Percentiles rank a stretch among this genome's conserved stretches.
Evolutionary conservation across 352 stramenopile genomes (phyloP).

Genomic region (Phytophthora hybrid): DNA sequence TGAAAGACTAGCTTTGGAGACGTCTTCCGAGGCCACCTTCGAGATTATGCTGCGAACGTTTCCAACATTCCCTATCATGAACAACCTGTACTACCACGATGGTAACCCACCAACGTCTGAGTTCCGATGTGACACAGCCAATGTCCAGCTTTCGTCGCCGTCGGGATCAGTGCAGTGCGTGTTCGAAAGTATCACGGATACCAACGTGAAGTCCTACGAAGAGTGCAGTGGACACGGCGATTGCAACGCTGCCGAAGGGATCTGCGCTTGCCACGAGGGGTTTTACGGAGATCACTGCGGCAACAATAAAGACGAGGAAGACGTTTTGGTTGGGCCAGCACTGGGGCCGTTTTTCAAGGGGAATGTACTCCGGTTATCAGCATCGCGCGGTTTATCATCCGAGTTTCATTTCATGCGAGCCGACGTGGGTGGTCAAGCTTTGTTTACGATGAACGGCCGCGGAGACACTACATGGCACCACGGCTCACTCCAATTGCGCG

Average conservation of each 20-base stretch:
- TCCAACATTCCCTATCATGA: conserved; percentile 79
- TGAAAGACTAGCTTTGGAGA: conserved; percentile 43
- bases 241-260: conserved; percentile 55
- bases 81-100: conserved; percentile 77
- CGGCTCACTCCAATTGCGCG: conserved; percentile 32
- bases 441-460: conserved; percentile 77
- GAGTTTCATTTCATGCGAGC: conserved; percentile 81
- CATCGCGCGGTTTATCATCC: conserved; percentile 48
- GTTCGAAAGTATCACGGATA: conserved; percentile 56
- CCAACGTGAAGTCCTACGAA: conserved; percentile 58
- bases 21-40: conserved; percentile 44
- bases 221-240: conserved; percentile 69
- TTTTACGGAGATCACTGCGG: conserved; percentile 79
- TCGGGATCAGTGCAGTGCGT: conserved; percentile 43
- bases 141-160: conserved; percentile 30
- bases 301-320: conserved; percentile 70
- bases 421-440: conserved; percentile 47
- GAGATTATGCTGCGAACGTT: conserved; percentile 75
- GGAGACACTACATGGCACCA: conserved; percentile 51
- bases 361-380: conserved; percentile 68
- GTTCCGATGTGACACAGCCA: conserved; percentile 68
- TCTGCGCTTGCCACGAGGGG: conserved; percentile 70
- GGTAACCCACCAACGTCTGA: conserved; percentile 61
- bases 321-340: conserved; percentile 61
- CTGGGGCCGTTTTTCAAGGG: conserved; percentile 73